Evolutionary conservation across 2,329 filamentous ascomycete species (phyloP).

Genomic region (Claviceps sp.): DNA sequence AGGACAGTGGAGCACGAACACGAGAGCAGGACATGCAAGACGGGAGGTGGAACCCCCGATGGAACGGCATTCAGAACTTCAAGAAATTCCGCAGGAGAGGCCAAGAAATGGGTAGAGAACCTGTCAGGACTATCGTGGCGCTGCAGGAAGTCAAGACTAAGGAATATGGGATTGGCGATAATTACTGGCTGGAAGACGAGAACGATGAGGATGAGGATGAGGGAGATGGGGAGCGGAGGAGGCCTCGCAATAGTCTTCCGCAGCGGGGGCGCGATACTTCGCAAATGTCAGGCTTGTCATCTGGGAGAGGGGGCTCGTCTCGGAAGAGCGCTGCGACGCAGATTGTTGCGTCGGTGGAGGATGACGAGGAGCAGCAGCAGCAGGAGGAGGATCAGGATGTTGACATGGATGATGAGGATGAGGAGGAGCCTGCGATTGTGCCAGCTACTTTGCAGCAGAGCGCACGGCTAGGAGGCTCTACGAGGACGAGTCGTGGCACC

Average conservation of each 20-base stretch:
- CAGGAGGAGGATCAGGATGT: constrained; percentile 15
- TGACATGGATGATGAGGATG: constrained; percentile 6
- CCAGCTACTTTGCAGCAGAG: constrained; percentile 1
- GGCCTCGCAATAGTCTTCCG: not conserved
- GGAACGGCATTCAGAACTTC: constrained; percentile 94
- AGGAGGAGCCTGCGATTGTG: constrained; percentile 1
- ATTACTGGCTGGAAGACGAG: constrained; percentile 58
- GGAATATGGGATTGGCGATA: constrained; percentile 60
- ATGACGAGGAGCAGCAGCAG: constrained; percentile 9
- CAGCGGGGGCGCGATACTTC: not conserved
- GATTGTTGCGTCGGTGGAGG: constrained; percentile 22
- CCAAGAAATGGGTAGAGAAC: constrained; percentile 28
- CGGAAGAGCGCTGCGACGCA: constrained; percentile 11
- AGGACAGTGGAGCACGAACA: constrained; percentile 15
- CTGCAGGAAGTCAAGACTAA: constrained; percentile 60
- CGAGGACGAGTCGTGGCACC: constrained; percentile 12
- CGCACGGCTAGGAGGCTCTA: constrained; percentile 5
- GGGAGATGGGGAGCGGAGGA: not conserved
- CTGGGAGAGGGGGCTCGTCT: constrained; percentile 1
- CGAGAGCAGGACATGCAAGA: constrained; percentile 37
- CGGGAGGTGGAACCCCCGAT: constrained; percentile 67
- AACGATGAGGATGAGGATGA: constrained; percentile 15
- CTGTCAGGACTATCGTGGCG: constrained; percentile 47
- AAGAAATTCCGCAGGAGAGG: constrained; percentile 66
- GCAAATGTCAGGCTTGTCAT: not conserved